phyloP scores from a whole-genome alignment of 371 early-diverging fungal genomes.

The Mucor velutinosus region DNA sequence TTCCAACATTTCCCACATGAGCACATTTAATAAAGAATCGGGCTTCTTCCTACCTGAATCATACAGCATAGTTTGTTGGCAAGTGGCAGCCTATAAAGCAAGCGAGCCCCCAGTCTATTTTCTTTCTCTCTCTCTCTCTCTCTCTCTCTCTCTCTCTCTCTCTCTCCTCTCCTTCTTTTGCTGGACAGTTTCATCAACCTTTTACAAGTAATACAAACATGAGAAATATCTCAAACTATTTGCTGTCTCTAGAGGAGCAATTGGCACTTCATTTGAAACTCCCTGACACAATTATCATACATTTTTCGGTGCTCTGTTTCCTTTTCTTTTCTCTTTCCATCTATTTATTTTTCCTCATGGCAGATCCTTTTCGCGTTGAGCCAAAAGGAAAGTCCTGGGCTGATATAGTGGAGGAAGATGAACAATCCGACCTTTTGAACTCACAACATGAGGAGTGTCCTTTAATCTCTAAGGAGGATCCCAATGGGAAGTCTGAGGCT shows the following conservation, averaged over 20 bases:
- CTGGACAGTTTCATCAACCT: neutral
- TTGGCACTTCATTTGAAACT: neutral
- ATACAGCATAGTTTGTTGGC: neutral
- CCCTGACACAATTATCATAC: neutral
- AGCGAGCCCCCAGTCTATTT: neutral
- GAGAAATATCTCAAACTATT: neutral
- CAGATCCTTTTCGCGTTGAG: neutral
- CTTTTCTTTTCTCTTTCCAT: neutral
- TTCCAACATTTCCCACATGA: neutral
- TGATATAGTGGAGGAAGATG: constrained; percentile 18
- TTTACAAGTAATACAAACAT: neutral
- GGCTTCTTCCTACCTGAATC: no score
- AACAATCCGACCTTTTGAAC: neutral
- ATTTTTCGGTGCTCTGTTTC: neutral
- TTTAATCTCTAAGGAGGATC: neutral
- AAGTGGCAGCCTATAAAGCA: neutral
- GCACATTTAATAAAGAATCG: neutral
- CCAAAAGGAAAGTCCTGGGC: constrained; percentile 17
- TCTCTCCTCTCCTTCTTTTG: neutral
- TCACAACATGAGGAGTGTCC: neutral
- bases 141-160: neutral
- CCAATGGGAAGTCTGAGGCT: neutral
- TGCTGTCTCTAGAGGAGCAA: neutral
- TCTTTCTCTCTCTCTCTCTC: neutral
- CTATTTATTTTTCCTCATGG: neutral